Evolutionary conservation across 192 early-diverging fungal genomes (phyloP).

Genomic region (Dissophora ornata): DNA sequence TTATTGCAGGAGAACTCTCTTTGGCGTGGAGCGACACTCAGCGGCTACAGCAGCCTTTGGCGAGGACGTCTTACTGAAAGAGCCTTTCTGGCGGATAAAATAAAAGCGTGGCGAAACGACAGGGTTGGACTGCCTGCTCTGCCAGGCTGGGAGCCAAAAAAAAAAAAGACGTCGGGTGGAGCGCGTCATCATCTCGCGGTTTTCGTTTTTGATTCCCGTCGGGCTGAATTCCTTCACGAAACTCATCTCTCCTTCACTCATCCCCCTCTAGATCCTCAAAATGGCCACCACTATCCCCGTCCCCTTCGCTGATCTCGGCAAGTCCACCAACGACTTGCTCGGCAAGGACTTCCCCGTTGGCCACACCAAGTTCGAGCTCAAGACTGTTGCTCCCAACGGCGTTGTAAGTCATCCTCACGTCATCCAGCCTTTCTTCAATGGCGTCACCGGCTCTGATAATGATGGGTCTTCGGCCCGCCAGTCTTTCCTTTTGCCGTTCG

Average conservation of each 20-base stretch:
- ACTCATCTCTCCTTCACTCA: background rate
- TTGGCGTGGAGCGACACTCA: too few species aligned
- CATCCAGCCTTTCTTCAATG: background rate
- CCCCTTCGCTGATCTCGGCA: conserved; percentile 94
- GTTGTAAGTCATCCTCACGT: too few species aligned
- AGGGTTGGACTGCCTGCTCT: too few species aligned
- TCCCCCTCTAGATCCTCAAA: conserved; percentile 21
- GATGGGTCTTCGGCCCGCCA: too few species aligned
- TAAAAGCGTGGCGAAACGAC: too few species aligned
- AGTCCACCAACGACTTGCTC: conserved; percentile 93
- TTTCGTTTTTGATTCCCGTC: conserved; percentile 3
- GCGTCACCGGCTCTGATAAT: too few species aligned
- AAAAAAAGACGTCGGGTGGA: background rate
- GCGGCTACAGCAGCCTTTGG: too few species aligned
- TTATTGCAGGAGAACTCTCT: too few species aligned
- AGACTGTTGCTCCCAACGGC: conserved; percentile 95
- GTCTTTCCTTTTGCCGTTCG: too few species aligned
- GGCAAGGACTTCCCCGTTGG: conserved; percentile 97
- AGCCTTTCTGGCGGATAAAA: too few species aligned
- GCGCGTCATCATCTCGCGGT: conserved; percentile 9
- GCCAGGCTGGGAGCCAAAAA: too few species aligned
- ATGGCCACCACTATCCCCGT: conserved; percentile 72
- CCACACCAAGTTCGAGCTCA: conserved; percentile 95
- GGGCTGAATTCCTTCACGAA: background rate
- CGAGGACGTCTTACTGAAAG: too few species aligned